phyloP scores from a whole-genome alignment of 768 basidiomycete species.

The Tulasnella sp. region DNA sequence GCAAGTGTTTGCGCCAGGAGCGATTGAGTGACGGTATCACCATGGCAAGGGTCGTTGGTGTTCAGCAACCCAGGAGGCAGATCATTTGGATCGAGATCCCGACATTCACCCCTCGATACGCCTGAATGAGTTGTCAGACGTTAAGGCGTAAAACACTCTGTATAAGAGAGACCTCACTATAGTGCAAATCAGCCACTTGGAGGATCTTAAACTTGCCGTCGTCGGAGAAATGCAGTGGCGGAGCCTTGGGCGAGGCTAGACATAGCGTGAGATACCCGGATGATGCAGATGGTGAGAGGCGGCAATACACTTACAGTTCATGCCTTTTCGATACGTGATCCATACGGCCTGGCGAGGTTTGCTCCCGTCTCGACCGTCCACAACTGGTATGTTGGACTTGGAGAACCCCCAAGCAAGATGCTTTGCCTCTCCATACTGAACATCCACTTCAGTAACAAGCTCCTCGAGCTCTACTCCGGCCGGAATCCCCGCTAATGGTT shows the following conservation, averaged over 20 bases:
- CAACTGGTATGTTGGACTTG: constrained; percentile 64
- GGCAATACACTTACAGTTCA: constrained; percentile 59
- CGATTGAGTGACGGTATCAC: constrained; percentile 78
- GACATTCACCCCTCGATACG: constrained; percentile 75
- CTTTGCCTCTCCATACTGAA: constrained; percentile 80
- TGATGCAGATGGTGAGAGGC: neutral
- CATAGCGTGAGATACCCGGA: constrained; percentile 45
- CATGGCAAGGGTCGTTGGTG: constrained; percentile 43
- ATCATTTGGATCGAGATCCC: constrained; percentile 60
- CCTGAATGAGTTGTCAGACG: constrained; percentile 11
- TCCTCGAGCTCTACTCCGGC: constrained; percentile 50
- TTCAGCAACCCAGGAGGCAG: constrained; percentile 44
- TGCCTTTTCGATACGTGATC: constrained; percentile 70
- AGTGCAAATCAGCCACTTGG: constrained; percentile 94
- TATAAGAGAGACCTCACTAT: constrained; percentile 20
- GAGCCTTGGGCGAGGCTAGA: constrained; percentile 63
- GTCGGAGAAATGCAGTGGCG: constrained; percentile 77
- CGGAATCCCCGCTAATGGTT: constrained; percentile 65
- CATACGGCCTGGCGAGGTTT: constrained; percentile 55
- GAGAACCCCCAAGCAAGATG: constrained; percentile 85
- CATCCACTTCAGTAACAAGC: constrained; percentile 89
- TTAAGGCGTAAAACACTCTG: constrained; percentile 49
- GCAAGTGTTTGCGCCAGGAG: constrained; percentile 74
- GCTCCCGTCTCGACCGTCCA: constrained; percentile 47
- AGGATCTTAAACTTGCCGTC: constrained; percentile 88